phyloP scores from a whole-genome alignment of 2,329 filamentous ascomycete genomes.

The Aphanoascus verrucosus region DNA sequence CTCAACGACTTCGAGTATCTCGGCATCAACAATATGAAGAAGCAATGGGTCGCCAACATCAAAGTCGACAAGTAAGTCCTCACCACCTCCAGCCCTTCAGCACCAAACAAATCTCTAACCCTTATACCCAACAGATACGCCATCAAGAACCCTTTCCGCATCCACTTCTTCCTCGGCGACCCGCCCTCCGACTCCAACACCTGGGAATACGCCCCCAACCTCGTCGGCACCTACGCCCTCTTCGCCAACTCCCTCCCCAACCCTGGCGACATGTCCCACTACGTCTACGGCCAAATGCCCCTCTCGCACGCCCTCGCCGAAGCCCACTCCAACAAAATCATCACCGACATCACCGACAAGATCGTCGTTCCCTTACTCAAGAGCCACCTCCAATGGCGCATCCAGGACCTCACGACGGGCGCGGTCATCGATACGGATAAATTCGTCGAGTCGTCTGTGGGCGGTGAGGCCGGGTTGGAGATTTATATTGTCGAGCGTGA shows the following conservation, averaged over 20 bases:
- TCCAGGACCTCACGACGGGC: constrained; percentile 13
- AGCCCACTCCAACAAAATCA: constrained; percentile 21
- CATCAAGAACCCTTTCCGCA: constrained; percentile 49
- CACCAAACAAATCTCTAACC: constrained; percentile 37
- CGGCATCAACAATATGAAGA: constrained; percentile 24
- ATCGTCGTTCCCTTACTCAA: constrained; percentile 16
- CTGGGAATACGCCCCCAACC: constrained; percentile 46
- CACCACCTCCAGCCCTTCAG: neutral
- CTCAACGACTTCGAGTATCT: constrained; percentile 16
- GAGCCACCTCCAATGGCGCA: constrained; percentile 18
- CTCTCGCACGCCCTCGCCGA: constrained; percentile 22
- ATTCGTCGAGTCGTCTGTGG: constrained; percentile 12
- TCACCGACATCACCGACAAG: constrained; percentile 11
- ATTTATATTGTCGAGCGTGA: constrained; percentile 16
- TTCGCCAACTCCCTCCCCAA: constrained; percentile 27
- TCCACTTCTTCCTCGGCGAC: constrained; percentile 59
- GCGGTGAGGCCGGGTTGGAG: constrained; percentile 12
- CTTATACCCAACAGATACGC: constrained; percentile 25
- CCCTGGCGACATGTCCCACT: neutral
- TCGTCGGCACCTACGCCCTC: constrained; percentile 52
- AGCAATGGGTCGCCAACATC: constrained; percentile 59
- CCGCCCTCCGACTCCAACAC: constrained; percentile 34
- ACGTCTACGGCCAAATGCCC: constrained; percentile 12
- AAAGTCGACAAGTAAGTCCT: constrained; percentile 33
- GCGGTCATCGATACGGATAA: constrained; percentile 16